Base-by-base conservation (phyloP, 176 grass and related monocot species). In the Elymus sibiricus region DNA sequence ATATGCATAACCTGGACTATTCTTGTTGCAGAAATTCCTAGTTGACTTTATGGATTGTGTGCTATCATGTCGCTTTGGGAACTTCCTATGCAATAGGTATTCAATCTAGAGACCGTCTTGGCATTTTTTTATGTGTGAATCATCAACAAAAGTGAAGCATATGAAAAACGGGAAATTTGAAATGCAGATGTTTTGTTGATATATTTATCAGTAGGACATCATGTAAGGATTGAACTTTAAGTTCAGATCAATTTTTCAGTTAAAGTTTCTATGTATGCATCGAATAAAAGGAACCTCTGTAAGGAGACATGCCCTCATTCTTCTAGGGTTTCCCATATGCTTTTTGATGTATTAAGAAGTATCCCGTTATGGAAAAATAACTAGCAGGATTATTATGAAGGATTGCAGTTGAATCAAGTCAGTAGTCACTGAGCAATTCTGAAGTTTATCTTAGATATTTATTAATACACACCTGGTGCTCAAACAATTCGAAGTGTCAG, bases 51-150 rank as follows among this genome's bases (percentile, higher is more conserved):
- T 96, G 94, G 97, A 98, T 89, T 93, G 90, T 69, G 94, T 98
- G 64, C 70, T 96, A 27, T 98, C 97, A 42, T 98, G 92, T 31
- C 93, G 92, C 27, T 98, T 96, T 74, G 97, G 97, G 56, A 98
- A 94, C 70, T 98, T 98, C 87, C 85, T 96, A 77, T 98, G 94
- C 85, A 98, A 98, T 72, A 95, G 97, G 97, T 98, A 98, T 77
- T 64, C 68, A 38, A 70, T 78, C 63, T 44, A 44, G 31, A 47
- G 67, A 31, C 31, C 16, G n/a, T 59, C 25, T 38, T 76, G 62
- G 38, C 63, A 87, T 26, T 44, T 85, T 89, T 22, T 89, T 53
- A 53, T 7, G 49, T 82, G 65, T 39, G 46, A 71, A 82, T 38
- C 12, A 56, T 56, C 32, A 51, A 82, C 46, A 39, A 35, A 58